Base-by-base conservation (phyloP, 805 yeast species). In the Cyberlindnera xylosilytica region DNA sequence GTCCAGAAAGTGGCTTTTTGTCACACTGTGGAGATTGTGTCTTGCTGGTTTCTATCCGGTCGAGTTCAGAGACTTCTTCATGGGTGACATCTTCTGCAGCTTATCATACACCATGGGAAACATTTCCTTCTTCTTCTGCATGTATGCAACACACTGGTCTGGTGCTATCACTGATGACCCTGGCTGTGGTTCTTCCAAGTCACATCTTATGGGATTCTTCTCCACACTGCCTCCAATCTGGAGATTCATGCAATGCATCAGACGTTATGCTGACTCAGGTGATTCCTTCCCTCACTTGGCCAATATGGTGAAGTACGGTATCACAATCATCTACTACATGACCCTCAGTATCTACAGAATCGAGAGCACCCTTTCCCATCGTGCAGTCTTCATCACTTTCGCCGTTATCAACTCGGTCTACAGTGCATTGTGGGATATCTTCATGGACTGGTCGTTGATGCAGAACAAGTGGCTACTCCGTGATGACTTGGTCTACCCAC, bases 231-330 rank as follows among this genome's bases (percentile, higher is more conserved):
- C 99, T 0, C 83, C 88, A 45, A 76, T 87, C 33, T 88, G 96
- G 89, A 84, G 99, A 65, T 78, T 86, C 44, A 58, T 91, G 42
- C 99, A 93, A 61, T 93, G 99, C 64, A 60, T 84, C 26, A 70
- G 99, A 54, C 95, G 99, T 74, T 93, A 74, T 60, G 78, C 81
- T 20, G 99, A 93, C 59, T 84, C 97, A 0, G 91, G 95, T 2
- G 97, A 90, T 56, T 83, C 90, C 86, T 93, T 93, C 59, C 99
- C 99, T 0, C 99, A 93, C 70, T 64, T 91, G 44, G 91, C 96
- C 5, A 93, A 93, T 56, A 87, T 87, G 72, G 55, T 71, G 26
- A 93, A 93, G 62, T 93, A 91, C 60, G 55, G 74, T 1, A 64
- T 83, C 28, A 75, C 90, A 2, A 73, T 85, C 3, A 54, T 76